Evolutionary conservation across 345 rosid genomes (phyloP), one percentile per base, ranked within the genome.

Genomic region (Ailanthus altissimus): DNA sequence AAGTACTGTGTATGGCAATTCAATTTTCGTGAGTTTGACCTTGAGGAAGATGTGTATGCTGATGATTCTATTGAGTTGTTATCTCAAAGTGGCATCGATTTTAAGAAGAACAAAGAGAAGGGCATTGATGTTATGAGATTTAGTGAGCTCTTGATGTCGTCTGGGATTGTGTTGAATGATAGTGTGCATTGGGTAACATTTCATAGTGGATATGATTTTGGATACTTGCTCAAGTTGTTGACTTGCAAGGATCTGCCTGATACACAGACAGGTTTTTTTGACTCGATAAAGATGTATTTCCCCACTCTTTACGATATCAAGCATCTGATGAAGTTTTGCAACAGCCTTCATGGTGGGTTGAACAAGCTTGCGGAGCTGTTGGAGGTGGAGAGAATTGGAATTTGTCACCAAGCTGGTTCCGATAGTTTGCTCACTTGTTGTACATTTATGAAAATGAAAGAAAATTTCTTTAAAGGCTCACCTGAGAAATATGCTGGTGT

Each of bases 141-240:
- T 21, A 87, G 89, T 0, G 95, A 86, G 84, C 84, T 91, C 15
- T 26, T 92, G 28, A 89, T 92, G 93, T 89, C 97, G 0, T 92
- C 95, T 0, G 97, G 95, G 81, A 78, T 90, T 54, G 97, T 92
- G 61, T 54, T 90, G 88, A 90, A 89, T 75, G 90, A 89, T 2
- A 80, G 42, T n/a, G 92, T 92, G 76, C 84, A 83, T 36, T 91
- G 95, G 95, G 90, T 92, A 61, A 92, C 97, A 0, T 92, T 92
- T 63, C 97, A 92, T 69, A 86, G 94, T 5, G 92, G 89, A 14
- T 91, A 92, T 70, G 95, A 91, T 80, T 92, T 92, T n/a, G 95
- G 93, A 3, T 92, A 91, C 81, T 75, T 92, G 85, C 79, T 91
- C n/a, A 92, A 92, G 88, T 81, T 89, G 6, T 69, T 92, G 73